Percentiles rank a stretch among this genome's conserved stretches.
Evolutionary conservation across 306 rosid genomes (phyloP).

Genomic region (Canavalia ensiformis): DNA sequence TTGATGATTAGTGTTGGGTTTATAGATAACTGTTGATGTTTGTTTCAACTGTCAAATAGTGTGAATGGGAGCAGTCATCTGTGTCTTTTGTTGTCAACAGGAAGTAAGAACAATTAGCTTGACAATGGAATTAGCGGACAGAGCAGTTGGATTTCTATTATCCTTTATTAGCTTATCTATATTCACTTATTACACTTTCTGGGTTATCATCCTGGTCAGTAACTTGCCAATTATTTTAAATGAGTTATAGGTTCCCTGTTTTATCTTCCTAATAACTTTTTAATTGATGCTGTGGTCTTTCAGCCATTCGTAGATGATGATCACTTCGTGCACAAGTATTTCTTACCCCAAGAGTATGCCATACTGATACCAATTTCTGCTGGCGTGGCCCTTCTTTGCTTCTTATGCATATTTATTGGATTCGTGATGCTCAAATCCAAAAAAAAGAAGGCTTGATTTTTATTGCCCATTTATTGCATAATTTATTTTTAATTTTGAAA

Average conservation of each 20-base stretch:
- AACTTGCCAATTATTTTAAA: constrained; percentile 25
- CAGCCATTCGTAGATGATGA: constrained; percentile 98
- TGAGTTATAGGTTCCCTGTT: background rate
- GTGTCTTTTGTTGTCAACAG: constrained; percentile 53
- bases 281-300: constrained; percentile 46
- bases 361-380: constrained; percentile 82
- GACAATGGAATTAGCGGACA: constrained; percentile 88
- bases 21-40: constrained; percentile 5
- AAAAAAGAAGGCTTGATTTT: constrained; percentile 76
- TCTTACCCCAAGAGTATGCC: constrained; percentile 93
- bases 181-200: constrained; percentile 90
- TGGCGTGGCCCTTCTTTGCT: constrained; percentile 77
- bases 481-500: constrained; percentile 25
- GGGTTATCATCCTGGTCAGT: constrained; percentile 95
- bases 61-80: constrained; percentile 19
- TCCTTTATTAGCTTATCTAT: constrained; percentile 77
- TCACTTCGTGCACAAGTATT: constrained; percentile 86
- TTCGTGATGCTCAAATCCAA: constrained; percentile 93
- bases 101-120: constrained; percentile 44
- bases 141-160: constrained; percentile 82
- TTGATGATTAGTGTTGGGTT: constrained; percentile 11
- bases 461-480: constrained; percentile 13
- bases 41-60: constrained; percentile 23
- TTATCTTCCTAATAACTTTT: constrained; percentile 19
- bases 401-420: constrained; percentile 80